Evolutionary conservation across 768 basidiomycete species (phyloP).

Genomic region (Lactarius vividus): DNA sequence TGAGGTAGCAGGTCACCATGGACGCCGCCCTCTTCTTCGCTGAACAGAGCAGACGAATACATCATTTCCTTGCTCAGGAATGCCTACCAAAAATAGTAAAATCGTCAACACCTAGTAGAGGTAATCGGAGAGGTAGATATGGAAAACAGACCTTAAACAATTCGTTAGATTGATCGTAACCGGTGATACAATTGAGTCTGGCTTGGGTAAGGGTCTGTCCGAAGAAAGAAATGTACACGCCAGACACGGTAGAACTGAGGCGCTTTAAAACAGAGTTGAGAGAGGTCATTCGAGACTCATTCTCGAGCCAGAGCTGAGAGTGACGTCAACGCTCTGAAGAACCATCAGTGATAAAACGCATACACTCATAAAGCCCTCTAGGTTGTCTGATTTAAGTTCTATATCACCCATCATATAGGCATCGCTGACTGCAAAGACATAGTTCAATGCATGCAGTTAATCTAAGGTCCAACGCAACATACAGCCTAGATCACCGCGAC

Average conservation of each 20-base stretch:
- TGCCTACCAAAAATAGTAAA: slow-evolving; percentile 42
- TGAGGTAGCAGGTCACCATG: slow-evolving; percentile 53
- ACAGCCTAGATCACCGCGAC: slow-evolving; percentile 38
- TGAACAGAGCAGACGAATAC: slow-evolving; percentile 89
- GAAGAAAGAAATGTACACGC: slow-evolving; percentile 61
- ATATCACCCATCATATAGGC: slow-evolving; percentile 39
- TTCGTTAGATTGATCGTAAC: slow-evolving; percentile 91
- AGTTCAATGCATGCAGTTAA: neutral
- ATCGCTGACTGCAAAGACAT: slow-evolving; percentile 35
- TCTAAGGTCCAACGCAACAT: slow-evolving; percentile 13
- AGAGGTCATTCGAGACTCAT: slow-evolving; percentile 32
- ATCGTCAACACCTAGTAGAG: neutral
- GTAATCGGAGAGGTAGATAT: slow-evolving; percentile 8
- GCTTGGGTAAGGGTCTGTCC: slow-evolving; percentile 73
- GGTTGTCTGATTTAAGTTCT: slow-evolving; percentile 31
- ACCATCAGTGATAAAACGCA: slow-evolving; percentile 13
- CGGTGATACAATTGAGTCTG: slow-evolving; percentile 74
- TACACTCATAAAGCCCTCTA: slow-evolving; percentile 36
- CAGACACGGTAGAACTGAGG: slow-evolving; percentile 31
- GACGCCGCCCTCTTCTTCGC: slow-evolving; percentile 75
- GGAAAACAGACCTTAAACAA: slow-evolving; percentile 61
- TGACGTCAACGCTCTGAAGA: neutral
- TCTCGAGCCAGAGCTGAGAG: slow-evolving; percentile 37
- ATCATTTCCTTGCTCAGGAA: slow-evolving; percentile 91
- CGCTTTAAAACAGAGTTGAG: slow-evolving; percentile 32